phyloP scores from a whole-genome alignment of 768 basidiomycete genomes.

The Lenzites betulinus region DNA sequence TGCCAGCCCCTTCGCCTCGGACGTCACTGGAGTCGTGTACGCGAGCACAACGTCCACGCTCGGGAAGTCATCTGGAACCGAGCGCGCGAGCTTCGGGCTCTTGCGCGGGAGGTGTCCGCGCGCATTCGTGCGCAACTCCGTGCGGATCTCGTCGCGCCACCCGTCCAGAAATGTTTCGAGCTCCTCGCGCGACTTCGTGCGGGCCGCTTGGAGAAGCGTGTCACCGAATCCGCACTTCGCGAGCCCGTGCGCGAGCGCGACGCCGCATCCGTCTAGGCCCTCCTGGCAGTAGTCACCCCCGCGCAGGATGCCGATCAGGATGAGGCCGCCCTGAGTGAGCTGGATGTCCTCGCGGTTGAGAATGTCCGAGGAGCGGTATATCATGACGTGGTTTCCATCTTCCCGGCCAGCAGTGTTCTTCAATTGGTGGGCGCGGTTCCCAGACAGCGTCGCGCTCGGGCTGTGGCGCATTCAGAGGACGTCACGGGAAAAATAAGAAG shows the following conservation, averaged over 20 bases:
- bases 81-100: slow-evolving; percentile 60
- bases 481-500: background rate
- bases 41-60: slow-evolving; percentile 71
- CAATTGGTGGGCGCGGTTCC: slow-evolving; percentile 64
- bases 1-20: slow-evolving; percentile 40
- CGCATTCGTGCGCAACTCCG: slow-evolving; percentile 71
- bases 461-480: slow-evolving; percentile 36
- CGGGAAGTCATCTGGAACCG: slow-evolving; percentile 70
- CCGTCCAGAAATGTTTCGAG: slow-evolving; percentile 55
- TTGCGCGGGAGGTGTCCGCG: slow-evolving; percentile 65
- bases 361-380: slow-evolving; percentile 43
- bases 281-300: slow-evolving; percentile 88
- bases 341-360: slow-evolving; percentile 48
- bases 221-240: slow-evolving; percentile 84
- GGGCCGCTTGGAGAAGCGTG: slow-evolving; percentile 60
- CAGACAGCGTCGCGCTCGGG: slow-evolving; percentile 70
- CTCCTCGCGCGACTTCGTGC: slow-evolving; percentile 41
- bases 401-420: slow-evolving; percentile 69
- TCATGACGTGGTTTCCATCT: slow-evolving; percentile 66
- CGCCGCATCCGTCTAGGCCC: slow-evolving; percentile 68
- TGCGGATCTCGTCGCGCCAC: slow-evolving; percentile 64
- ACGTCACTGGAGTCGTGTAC: slow-evolving; percentile 79
- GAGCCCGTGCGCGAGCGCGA: slow-evolving; percentile 72
- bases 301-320: slow-evolving; percentile 82
- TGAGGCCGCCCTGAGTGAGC: slow-evolving; percentile 65